Percentiles rank a stretch among this genome's conserved stretches.
Conservation (phyloP, 805 yeast genomes). For the Yarrowia sp. region DNA sequence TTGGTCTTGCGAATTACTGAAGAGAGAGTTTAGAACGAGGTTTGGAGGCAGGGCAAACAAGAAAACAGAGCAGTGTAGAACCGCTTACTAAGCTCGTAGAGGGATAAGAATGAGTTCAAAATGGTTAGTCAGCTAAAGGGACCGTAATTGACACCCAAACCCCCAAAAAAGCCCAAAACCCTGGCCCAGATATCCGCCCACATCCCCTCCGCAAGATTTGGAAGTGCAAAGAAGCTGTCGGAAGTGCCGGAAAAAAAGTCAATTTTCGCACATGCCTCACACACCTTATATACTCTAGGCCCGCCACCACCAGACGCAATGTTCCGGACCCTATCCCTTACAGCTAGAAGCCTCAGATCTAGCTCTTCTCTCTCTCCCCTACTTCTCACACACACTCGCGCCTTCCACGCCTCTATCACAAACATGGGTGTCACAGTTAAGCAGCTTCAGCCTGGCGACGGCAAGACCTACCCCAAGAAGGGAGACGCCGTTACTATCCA, state of each 20-base stretch:
- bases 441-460: slow-evolving; percentile 60
- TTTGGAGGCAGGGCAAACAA: too few species aligned
- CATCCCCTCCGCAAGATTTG: not conserved
- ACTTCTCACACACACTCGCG: not conserved
- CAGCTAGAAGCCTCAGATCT: slow-evolving; percentile 24
- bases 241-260: slow-evolving; percentile 16
- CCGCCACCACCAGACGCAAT: slow-evolving; percentile 17
- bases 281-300: slow-evolving; percentile 15
- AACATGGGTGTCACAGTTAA: slow-evolving; percentile 43
- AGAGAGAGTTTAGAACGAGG: not conserved
- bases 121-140: too few species aligned
- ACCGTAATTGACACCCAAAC: not conserved
- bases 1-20: too few species aligned
- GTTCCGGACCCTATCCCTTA: slow-evolving; percentile 22
- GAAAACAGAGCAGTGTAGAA: too few species aligned
- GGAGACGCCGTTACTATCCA: slow-evolving; percentile 93
- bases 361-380: not conserved
- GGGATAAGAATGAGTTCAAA: not conserved
- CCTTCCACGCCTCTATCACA: slow-evolving; percentile 8
- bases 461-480: slow-evolving; percentile 74
- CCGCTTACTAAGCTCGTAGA: too few species aligned
- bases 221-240: slow-evolving; percentile 13
- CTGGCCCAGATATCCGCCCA: not conserved
- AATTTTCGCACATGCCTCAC: slow-evolving; percentile 13
- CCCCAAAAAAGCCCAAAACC: not conserved